phyloP scores from a whole-genome alignment of 2,329 filamentous ascomycete genomes.

The Neofusicoccum umdonicola region DNA sequence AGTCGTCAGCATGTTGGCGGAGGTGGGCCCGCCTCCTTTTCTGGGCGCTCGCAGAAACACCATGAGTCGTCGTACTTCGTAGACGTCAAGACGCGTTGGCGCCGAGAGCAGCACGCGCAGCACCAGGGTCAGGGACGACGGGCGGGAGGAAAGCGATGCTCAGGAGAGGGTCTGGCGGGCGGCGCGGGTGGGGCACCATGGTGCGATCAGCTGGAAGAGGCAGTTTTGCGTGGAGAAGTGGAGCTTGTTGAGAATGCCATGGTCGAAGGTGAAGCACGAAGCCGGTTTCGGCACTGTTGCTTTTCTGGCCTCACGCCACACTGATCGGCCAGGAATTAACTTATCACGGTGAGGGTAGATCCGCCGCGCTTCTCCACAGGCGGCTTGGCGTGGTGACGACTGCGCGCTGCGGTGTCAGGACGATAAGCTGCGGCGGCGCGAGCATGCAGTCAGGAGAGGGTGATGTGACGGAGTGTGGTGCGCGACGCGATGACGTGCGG shows the following conservation, averaged over 20 bases:
- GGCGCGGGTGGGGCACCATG: neutral
- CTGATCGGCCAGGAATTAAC: neutral
- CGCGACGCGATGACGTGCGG: conserved; percentile 6
- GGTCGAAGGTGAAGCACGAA: neutral
- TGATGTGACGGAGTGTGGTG: conserved; percentile 1
- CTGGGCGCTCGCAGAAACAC: neutral
- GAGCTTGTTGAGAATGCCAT: neutral
- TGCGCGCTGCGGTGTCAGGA: neutral
- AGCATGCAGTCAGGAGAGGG: conserved; percentile 7
- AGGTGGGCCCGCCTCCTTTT: neutral
- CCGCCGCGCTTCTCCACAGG: conserved; percentile 7
- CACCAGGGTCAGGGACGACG: neutral
- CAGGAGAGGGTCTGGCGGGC: neutral
- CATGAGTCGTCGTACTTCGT: neutral
- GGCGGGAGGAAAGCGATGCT: neutral
- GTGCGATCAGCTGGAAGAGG: neutral
- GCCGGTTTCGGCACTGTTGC: conserved; percentile 11
- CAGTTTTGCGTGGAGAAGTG: conserved; percentile 6
- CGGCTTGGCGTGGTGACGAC: neutral
- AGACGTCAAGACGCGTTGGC: neutral
- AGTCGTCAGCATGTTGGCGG: neutral
- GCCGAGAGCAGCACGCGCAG: neutral
- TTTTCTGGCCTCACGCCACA: conserved; percentile 6
- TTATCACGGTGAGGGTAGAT: conserved; percentile 14
- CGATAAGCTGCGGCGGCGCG: neutral